Evolutionary conservation across 371 early-diverging fungal genomes (phyloP), one percentile per base, ranked within the genome.

Genomic region (Zychaea mexicana): DNA sequence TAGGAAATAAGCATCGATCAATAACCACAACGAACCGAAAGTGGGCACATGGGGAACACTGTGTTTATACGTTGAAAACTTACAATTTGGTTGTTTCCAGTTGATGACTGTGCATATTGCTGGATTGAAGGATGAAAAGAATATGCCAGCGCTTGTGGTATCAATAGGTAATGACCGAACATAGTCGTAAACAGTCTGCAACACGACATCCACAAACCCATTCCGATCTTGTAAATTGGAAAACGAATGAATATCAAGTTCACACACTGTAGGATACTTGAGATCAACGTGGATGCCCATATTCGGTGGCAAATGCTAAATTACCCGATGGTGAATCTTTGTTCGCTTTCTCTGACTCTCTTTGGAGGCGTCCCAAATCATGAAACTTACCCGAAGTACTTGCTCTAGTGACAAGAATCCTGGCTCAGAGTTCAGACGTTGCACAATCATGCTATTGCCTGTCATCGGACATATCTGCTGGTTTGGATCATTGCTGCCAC

Each of bases 61-160:
- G n/a, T n/a, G n/a, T n/a, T n/a, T n/a, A n/a, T n/a, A n/a, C n/a
- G n/a, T n/a, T n/a, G n/a, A 49, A 49, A 49, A 81, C 88, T 76
- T 78, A 91, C 87, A 98, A 73, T 97, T 96, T 33, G 97, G 97
- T 70, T 98, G 98, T 75, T 98, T 98, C 97, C 96, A 96, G 75
- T 94, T 98, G 52, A 96, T 76, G 6, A 94, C 91, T 38, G 92
- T 92, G 78, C 98, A 98, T 7, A 96, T 89, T 17, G 86, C 78
- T 15, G 96, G 94, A 71, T 94, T 94, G 77, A 94, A 93, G 0
- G 94, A 94, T 12, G 91, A 90, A 70, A 96, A 96, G 73, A 97
- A 78, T 21, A 81, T 64, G 56, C 72, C 71, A 17, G 75, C 69
- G 33, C 76, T 77, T 22, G 61, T 62, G 1, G 69, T 73, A 55